These are phyloP conservation scores for Zasmidium citrigriseum DNA, from an alignment of 2,329 filamentous ascomycete species.

Conservation along the genomic window DNA sequence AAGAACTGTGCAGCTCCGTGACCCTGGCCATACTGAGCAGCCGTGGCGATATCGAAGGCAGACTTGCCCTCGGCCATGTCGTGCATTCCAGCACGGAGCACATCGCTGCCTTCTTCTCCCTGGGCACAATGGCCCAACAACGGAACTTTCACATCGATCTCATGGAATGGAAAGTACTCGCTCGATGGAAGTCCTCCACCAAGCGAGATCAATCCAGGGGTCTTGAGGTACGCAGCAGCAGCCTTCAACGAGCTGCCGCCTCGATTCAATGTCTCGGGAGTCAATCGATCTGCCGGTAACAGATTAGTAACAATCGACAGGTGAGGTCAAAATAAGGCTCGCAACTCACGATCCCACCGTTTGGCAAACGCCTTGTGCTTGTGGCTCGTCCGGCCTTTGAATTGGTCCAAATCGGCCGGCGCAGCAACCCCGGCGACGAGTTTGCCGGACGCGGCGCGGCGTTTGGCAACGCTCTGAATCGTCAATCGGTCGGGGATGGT, in stretches of 20 bases:
- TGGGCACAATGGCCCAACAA: constrained; percentile 61
- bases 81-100: constrained; percentile 75
- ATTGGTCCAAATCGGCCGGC: constrained; percentile 75
- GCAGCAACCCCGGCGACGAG: constrained; percentile 77
- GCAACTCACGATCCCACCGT: constrained; percentile 78
- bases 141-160: constrained; percentile 74
- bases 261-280: constrained; percentile 56
- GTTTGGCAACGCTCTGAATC: constrained; percentile 65
- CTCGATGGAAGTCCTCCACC: constrained; percentile 88
- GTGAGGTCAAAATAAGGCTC: not conserved
- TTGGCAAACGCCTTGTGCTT: constrained; percentile 72
- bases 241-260: constrained; percentile 69
- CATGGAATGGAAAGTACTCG: constrained; percentile 89
- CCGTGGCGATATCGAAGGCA: constrained; percentile 75
- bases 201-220: constrained; percentile 83
- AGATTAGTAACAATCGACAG: not conserved
- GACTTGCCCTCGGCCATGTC: constrained; percentile 69
- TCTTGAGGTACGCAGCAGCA: constrained; percentile 77
- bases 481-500: constrained; percentile 57
- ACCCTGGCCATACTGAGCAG: constrained; percentile 91
- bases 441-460: constrained; percentile 70
- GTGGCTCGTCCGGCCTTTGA: constrained; percentile 67
- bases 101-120: constrained; percentile 60
- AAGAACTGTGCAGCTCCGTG: constrained; percentile 83
- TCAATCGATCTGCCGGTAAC: constrained; percentile 42